Conservation (phyloP, 306 rosid species). For the Ormosia emarginata region DNA sequence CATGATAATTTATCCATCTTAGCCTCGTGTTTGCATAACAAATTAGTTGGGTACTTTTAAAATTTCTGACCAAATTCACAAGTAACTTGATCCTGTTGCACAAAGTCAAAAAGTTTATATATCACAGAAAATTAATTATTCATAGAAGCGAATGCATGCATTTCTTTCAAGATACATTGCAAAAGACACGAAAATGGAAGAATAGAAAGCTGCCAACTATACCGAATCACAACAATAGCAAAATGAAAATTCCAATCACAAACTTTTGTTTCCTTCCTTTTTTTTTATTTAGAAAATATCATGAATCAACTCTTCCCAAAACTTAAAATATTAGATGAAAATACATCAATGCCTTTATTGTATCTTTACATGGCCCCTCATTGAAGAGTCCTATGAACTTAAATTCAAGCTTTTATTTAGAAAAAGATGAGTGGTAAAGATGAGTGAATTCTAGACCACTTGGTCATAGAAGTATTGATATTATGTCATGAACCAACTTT, state of each 20-base stretch:
- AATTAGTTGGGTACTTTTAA: not conserved
- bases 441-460: too few species aligned
- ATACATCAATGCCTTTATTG: too few species aligned
- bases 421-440: too few species aligned
- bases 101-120: constrained; percentile 20
- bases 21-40: not conserved
- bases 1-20: constrained; percentile 2
- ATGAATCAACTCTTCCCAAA: too few species aligned
- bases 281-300: not conserved
- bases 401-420: too few species aligned
- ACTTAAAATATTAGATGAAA: too few species aligned
- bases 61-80: not conserved
- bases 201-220: not conserved
- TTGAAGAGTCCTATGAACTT: too few species aligned
- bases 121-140: not conserved
- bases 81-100: not conserved
- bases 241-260: not conserved
- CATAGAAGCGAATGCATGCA: not conserved
- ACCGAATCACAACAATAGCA: not conserved
- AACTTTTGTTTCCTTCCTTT: not conserved
- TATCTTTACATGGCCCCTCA: too few species aligned
- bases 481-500: too few species aligned
- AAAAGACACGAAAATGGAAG: not conserved
- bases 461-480: too few species aligned
- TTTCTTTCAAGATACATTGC: not conserved